Evolutionary conservation across 192 early-diverging fungal species (phyloP).

Genomic region (Gigaspora rosea): DNA sequence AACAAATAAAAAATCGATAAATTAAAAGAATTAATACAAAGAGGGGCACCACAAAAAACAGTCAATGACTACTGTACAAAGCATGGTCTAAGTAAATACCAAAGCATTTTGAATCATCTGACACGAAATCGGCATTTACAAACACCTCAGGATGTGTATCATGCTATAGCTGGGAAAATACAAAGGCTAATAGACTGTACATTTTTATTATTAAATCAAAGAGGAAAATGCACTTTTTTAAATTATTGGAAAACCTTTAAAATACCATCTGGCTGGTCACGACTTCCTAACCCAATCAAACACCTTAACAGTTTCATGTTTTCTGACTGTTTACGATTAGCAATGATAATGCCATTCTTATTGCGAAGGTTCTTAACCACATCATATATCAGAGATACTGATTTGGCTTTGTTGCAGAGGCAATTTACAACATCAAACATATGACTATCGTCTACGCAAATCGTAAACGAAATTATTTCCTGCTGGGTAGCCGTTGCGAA

Average conservation of each 20-base stretch:
- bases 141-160: not conserved
- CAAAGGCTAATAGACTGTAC: not conserved
- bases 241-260: not conserved
- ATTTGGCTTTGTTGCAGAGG: no score
- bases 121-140: not conserved
- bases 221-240: not conserved
- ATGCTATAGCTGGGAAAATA: not conserved
- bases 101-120: not conserved
- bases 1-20: conserved; percentile 8
- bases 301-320: not conserved
- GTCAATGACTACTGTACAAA: not conserved
- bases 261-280: not conserved
- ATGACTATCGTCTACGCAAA: not conserved
- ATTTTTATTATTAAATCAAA: not conserved
- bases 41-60: not conserved
- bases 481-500: not conserved
- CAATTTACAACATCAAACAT: no score
- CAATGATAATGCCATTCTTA: conserved; percentile 5
- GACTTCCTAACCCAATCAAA: not conserved
- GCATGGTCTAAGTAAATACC: not conserved
- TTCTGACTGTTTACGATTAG: not conserved
- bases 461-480: not conserved
- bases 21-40: not conserved
- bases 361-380: not conserved
- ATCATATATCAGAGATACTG: not conserved